phyloP scores from a whole-genome alignment of 2,329 filamentous ascomycete genomes.

The Ceratocystis destructans region DNA sequence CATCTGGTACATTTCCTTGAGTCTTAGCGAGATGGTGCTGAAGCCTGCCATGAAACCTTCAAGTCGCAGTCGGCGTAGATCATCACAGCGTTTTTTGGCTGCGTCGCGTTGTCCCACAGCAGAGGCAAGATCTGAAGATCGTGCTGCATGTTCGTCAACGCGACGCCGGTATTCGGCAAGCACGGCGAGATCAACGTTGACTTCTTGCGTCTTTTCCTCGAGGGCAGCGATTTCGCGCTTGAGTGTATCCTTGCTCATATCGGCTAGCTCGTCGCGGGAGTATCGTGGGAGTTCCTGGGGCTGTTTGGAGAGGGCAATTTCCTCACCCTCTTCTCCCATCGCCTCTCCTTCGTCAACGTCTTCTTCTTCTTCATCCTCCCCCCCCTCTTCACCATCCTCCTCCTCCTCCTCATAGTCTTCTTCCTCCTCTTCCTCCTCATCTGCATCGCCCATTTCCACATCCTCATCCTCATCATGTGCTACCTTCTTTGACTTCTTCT shows the following conservation, averaged over 20 bases:
- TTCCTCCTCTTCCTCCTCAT: constrained; percentile 21
- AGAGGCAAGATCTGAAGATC: constrained; percentile 69
- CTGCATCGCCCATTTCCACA: constrained; percentile 18
- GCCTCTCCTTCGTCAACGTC: constrained; percentile 16
- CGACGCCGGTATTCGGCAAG: constrained; percentile 77
- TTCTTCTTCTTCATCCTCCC: constrained; percentile 21
- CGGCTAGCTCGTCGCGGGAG: constrained; percentile 55
- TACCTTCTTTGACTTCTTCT: neutral
- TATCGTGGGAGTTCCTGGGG: constrained; percentile 59
- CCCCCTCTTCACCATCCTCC: constrained; percentile 20
- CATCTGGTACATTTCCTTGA: constrained; percentile 99
- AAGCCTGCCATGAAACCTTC: constrained; percentile 99
- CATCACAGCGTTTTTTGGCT: constrained; percentile 84
- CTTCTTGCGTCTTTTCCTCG: constrained; percentile 63
- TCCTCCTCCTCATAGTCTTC: constrained; percentile 23
- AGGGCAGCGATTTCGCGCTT: constrained; percentile 49
- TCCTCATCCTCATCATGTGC: constrained; percentile 22
- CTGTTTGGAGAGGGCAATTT: constrained; percentile 24
- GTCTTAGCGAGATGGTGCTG: constrained; percentile 75
- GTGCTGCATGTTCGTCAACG: constrained; percentile 66
- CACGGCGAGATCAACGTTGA: constrained; percentile 77
- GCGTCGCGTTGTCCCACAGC: constrained; percentile 67
- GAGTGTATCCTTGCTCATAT: constrained; percentile 48
- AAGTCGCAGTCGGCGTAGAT: constrained; percentile 74
- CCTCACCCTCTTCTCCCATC: constrained; percentile 24